Percentiles rank a stretch among this genome's conserved stretches.
These are phyloP conservation scores for Metschnikowia matae DNA, from an alignment of 805 yeast genomes.

Conservation along the genomic window DNA sequence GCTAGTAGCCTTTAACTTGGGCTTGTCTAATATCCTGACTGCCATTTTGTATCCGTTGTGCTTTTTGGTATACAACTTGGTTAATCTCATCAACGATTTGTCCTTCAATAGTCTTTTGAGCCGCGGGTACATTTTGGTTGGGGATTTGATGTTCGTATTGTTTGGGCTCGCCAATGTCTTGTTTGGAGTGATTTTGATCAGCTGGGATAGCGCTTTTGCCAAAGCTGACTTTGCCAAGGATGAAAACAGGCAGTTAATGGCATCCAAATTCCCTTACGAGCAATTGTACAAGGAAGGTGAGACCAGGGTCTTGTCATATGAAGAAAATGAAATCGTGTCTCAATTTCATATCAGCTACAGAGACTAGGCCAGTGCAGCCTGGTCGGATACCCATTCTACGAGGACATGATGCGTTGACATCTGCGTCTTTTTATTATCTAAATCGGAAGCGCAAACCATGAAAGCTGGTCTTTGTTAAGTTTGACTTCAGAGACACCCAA, in stretches of 20 bases:
- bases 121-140: constrained; percentile 33
- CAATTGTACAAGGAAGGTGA: constrained; percentile 5
- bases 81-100: constrained; percentile 45
- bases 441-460: background rate
- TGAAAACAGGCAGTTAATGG: constrained; percentile 10
- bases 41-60: constrained; percentile 80
- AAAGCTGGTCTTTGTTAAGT: constrained; percentile 4
- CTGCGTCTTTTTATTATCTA: background rate
- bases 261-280: constrained; percentile 19
- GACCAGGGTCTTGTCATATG: constrained; percentile 12
- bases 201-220: constrained; percentile 45
- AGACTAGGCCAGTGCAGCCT: background rate
- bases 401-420: background rate
- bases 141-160: constrained; percentile 46
- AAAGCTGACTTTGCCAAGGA: constrained; percentile 1
- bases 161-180: constrained; percentile 49
- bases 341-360: constrained; percentile 6
- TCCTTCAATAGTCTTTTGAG: constrained; percentile 62
- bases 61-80: constrained; percentile 75
- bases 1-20: constrained; percentile 68
- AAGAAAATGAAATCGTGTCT: constrained; percentile 14
- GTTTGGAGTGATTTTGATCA: constrained; percentile 65
- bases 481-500: constrained; percentile 1
- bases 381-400: background rate
- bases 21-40: constrained; percentile 66